Evolutionary conservation across 768 basidiomycete species (phyloP).

Genomic region (Albatrellus ellisii): DNA sequence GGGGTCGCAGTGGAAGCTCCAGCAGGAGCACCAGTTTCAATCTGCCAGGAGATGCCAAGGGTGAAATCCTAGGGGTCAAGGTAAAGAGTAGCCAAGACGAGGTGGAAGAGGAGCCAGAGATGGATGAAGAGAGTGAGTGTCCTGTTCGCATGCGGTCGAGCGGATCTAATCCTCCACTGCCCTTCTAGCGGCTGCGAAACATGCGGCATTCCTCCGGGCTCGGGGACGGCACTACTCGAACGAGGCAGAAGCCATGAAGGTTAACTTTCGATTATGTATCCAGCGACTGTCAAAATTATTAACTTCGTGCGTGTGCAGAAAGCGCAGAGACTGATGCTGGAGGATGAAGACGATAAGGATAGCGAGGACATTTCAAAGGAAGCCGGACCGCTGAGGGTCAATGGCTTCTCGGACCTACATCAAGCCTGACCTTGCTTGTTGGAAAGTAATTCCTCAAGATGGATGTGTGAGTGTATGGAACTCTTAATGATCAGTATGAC

Average conservation of each 20-base stretch:
- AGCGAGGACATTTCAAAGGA: not conserved
- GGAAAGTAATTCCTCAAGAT: no score
- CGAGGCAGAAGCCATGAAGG: conserved; percentile 91
- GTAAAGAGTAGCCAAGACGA: conserved; percentile 42
- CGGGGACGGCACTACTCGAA: conserved; percentile 82
- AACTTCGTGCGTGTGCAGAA: not conserved
- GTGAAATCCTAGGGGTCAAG: conserved; percentile 36
- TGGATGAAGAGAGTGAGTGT: conserved; percentile 49
- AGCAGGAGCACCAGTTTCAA: conserved; percentile 1
- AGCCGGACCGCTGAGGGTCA: not conserved
- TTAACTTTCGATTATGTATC: conserved; percentile 16
- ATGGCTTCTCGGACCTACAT: no score
- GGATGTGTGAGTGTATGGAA: no score
- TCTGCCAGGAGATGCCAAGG: conserved; percentile 22
- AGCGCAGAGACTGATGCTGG: conserved; percentile 2
- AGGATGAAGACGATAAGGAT: not conserved
- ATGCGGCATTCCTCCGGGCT: conserved; percentile 69
- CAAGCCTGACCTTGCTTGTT: no score
- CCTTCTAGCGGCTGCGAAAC: conserved; percentile 59
- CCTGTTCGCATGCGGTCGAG: conserved; percentile 17
- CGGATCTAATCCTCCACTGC: not conserved
- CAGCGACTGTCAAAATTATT: not conserved
- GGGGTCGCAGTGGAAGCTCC: conserved; percentile 24
- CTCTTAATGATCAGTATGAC: no score
- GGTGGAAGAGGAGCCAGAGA: conserved; percentile 64